Percentiles rank a stretch among this genome's conserved stretches.
Evolutionary conservation across 2,329 filamentous ascomycete species (phyloP).

Genomic region (Escovopsis sp.): DNA sequence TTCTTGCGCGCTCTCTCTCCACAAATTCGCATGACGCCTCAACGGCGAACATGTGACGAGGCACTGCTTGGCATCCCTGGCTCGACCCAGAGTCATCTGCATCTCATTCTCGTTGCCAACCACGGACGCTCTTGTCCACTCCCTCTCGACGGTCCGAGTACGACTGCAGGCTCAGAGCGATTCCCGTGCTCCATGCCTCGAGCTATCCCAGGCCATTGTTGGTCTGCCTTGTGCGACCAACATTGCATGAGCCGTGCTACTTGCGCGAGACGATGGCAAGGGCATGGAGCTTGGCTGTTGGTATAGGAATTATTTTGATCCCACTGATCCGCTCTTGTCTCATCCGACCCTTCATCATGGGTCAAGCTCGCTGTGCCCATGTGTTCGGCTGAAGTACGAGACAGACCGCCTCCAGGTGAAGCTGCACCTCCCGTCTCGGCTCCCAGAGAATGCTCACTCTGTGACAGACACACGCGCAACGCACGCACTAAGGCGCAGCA

Average conservation of each 20-base stretch:
- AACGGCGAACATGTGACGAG: no score
- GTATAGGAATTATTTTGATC: not conserved
- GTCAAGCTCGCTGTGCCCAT: not conserved
- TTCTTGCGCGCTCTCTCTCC: not conserved
- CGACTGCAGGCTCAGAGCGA: no score
- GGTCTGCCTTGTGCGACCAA: not conserved
- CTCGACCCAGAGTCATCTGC: no score
- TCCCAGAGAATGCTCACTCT: not conserved
- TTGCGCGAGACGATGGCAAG: not conserved
- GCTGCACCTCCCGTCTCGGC: not conserved
- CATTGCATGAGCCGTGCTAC: not conserved
- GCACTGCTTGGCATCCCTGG: no score
- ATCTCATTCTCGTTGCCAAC: no score
- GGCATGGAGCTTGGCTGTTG: not conserved
- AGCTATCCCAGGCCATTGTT: not conserved
- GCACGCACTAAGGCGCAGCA: no score
- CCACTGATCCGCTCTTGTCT: not conserved
- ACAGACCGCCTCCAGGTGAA: not conserved
- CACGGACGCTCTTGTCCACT: no score
- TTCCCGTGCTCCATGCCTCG: no score
- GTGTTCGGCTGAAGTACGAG: not conserved
- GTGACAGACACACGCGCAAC: no score
- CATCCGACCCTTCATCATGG: not conserved
- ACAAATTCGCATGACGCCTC: no score
- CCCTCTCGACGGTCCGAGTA: no score